Evolutionary conservation across 208 protist genomes (phyloP), one percentile per base, ranked within the genome.

Genomic region (Histomonas meleagridis): DNA sequence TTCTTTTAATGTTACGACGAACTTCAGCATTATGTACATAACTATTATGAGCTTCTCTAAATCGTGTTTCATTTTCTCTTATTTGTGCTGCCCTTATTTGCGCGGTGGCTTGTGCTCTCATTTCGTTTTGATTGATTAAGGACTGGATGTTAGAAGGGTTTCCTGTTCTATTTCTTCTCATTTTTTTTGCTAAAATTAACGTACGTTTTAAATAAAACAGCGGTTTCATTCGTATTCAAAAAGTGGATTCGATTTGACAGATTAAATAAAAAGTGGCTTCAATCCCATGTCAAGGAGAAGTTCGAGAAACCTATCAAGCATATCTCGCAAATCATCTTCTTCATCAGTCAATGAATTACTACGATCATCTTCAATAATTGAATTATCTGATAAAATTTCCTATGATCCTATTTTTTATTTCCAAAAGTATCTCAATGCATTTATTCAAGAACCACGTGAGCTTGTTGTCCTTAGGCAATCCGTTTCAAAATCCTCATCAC

Each of bases 11-110:
- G 38, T 86, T 86, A 57, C 76, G 51, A 32, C 76, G 23, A 55
- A 86, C 76, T 55, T 86, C 76, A 18, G 76, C 76, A 28, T 86
- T 86, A 48, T 46, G 76, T 55, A 86, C 55, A 55, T 35, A 32
- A 16, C 46, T 55, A 32, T 12, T n/a, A 16, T 86, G 76, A 46
- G 23, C 43, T 86, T 86, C 76, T 26, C 76, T 12, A 48, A 86
- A 86, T 55, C 46, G 51, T 57, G 76, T 86, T 55, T 86, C 76
- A 16, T 86, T 86, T 86, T 12, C 46, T 32, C 46, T 51, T 38
- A 46, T 23, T 51, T n/a, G 23, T 40, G 51, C 46, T 18, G 55
- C 55, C 16, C 38, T 51, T 55, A 46, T 18, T 35, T 86, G 76
- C 18, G 51, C 76, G 5, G 55, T 46, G 28, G 76, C 76, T 55